Percentiles rank a stretch among this genome's conserved stretches.
Conservation (phyloP, 1,284 basidiomycete genomes). For the Thelephora terrestris region DNA sequence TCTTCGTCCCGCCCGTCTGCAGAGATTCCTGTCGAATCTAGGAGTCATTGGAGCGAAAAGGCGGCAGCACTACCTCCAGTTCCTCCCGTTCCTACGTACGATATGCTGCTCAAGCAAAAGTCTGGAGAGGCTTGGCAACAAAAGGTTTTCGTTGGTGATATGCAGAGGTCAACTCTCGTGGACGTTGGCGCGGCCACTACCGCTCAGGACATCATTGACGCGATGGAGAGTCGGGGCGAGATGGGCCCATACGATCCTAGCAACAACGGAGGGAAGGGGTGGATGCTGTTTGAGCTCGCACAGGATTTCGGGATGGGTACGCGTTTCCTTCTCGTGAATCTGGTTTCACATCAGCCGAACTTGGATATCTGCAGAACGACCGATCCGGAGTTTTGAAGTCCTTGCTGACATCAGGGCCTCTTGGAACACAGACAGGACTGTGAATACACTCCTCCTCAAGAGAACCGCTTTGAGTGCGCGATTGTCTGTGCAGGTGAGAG, state of each 20-base stretch:
- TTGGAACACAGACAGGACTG: slow-evolving; percentile 73
- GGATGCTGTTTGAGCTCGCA: slow-evolving; percentile 74
- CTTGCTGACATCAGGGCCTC: slow-evolving; percentile 64
- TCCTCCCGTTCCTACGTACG: slow-evolving; percentile 27
- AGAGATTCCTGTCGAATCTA: too few species aligned
- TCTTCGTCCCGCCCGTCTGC: too few species aligned
- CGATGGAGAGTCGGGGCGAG: slow-evolving; percentile 52
- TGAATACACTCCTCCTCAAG: slow-evolving; percentile 72
- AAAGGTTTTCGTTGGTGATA: slow-evolving; percentile 62
- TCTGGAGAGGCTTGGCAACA: slow-evolving; percentile 37
- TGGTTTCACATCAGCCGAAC: slow-evolving; percentile 1
- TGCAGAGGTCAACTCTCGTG: slow-evolving; percentile 63
- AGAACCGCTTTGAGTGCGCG: slow-evolving; percentile 50
- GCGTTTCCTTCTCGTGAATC: slow-evolving; percentile 17
- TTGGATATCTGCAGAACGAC: slow-evolving; percentile 52
- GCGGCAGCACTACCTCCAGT: slow-evolving; percentile 13
- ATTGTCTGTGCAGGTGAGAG: slow-evolving; percentile 19
- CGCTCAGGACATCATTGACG: slow-evolving; percentile 55
- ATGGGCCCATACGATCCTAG: slow-evolving; percentile 22
- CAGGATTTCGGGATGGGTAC: slow-evolving; percentile 81
- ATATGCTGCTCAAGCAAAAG: slow-evolving; percentile 13
- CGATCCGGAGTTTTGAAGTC: slow-evolving; percentile 74
- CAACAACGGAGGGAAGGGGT: slow-evolving; percentile 41
- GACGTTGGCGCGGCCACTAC: slow-evolving; percentile 51
- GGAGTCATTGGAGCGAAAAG: too few species aligned